Evolutionary conservation across 129 eudicot genomes (phyloP), one percentile per base, ranked within the genome.

Genomic region (Erigeron canadensis): DNA sequence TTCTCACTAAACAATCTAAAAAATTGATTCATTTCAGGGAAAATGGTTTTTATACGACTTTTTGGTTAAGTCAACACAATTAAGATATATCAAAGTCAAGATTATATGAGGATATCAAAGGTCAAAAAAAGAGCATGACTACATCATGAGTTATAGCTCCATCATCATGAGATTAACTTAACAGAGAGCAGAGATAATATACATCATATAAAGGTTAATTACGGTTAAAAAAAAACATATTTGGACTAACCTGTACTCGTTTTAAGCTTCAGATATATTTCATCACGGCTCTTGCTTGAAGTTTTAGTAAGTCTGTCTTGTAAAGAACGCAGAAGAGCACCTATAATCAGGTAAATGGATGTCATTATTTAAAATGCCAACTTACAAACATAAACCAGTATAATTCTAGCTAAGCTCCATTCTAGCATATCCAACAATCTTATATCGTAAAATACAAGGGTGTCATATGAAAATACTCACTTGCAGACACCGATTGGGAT

Each of bases 281-380:
- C 97, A 80, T 94, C 99, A 6, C 69, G 96, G 73, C 84, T 90
- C 85, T 90, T 94, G 83, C 96, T 79, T 3, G 97, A 84, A 75
- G 77, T 85, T 82, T 94, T 94, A 88, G 96, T 90, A 34, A 94
- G 89, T 64, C 94, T 82, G 39, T 90, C 99, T 77, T 94, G 96
- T 80, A 94, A 87, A 82, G 99, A 90, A 94, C 80, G 99, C 46
- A 94, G 88, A 69, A 94, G 91, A 56, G 96, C 97, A 80, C 97
- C 97, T 94, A 69, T 28, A 7, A 47, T 61, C 41, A 56, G 60
- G 40, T 44, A 15, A 38, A 45, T 39, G 56, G 69, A 63, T 43
- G 67, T 58, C 46, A 81, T 12, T 18, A n/a, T n/a, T n/a, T n/a
- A 79, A 71, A 80, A 19, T 37, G 37, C 60, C 73, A 63, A 48